Evolutionary conservation across 352 stramenopile species (phyloP).

Genomic region (Phytopythium delawarense): DNA sequence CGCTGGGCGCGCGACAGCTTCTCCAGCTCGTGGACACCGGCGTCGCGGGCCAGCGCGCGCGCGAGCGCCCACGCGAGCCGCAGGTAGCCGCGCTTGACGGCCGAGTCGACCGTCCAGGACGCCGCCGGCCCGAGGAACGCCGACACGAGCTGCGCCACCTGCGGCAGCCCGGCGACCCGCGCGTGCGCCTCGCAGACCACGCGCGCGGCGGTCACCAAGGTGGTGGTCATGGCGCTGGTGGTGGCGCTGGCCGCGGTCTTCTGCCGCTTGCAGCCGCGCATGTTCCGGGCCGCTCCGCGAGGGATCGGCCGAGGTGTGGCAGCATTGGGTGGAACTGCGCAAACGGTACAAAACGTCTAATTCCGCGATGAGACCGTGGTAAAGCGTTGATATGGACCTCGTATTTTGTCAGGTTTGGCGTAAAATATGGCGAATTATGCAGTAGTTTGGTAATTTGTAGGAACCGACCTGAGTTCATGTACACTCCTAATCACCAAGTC

Average conservation of each 20-base stretch:
- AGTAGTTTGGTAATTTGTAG: not conserved
- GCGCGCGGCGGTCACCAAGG: not conserved
- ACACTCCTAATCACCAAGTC: too few species aligned
- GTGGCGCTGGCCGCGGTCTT: not conserved
- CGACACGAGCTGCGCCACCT: constrained; percentile 24
- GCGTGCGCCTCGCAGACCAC: not conserved
- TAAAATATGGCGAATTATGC: not conserved
- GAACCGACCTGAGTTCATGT: not conserved
- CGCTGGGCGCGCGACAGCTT: not conserved
- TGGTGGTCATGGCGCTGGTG: too few species aligned
- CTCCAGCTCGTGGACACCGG: not conserved
- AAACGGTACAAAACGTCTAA: not conserved
- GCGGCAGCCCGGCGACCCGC: constrained; percentile 9
- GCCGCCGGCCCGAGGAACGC: constrained; percentile 18
- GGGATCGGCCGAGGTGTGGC: not conserved
- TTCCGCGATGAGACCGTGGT: not conserved
- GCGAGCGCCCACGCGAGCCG: not conserved
- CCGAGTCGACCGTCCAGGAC: constrained; percentile 9
- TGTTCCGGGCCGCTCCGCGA: not conserved
- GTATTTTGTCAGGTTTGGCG: not conserved
- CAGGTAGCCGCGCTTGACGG: not conserved
- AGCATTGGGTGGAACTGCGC: not conserved
- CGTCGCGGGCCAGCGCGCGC: not conserved
- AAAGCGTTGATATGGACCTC: not conserved
- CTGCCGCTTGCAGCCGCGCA: not conserved